Base-by-base conservation (phyloP, 257 asterid genomes). In the Striga asiatica region DNA sequence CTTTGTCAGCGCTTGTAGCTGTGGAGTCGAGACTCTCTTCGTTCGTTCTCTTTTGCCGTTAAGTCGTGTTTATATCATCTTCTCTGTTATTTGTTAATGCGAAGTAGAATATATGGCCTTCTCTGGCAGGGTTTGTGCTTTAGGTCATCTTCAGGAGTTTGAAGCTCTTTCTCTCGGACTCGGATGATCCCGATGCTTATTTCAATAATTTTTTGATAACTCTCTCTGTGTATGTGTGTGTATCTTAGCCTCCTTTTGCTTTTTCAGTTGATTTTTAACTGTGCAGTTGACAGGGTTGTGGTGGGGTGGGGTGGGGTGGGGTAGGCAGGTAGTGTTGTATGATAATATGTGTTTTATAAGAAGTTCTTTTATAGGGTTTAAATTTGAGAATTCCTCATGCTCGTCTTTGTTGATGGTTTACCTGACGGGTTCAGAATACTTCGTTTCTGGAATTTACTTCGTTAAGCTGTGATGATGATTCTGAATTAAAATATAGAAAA, bases 61-160 rank as follows among this genome's bases (percentile, higher is more conserved):
- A n/a, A n/a, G n/a, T n/a, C n/a, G n/a, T n/a, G n/a, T n/a, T n/a
- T n/a, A n/a, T n/a, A n/a, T 38, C 32, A 2, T 24, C 46, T 3
- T 6, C 17, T 1, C 10, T 20, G 12, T 23, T 22, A 2, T 31
- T 47, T 55, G 22, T 31, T 28, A 28, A 22, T 59, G 17, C 22
- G 42, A 9, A 49, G 21, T 41, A 19, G 17, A 37, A 39, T 55
- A 21, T 54, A 4, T 32, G 12, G 35, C 41, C 38, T 59, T 32
- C 48, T 23, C 49, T 24, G 14, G 14, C 46, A 37, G 55, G 25
- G 28, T 57, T 35, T 45, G 24, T 62, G 47, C 65, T 54, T 37
- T 16, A 59, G 59, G 61, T 65, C 65, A 31, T 41, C 58, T 23
- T 39, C 10, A 4, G 17, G 19, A 11, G 43, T 32, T 2, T 28